Conservation (phyloP, 176 grass and related monocot species). For the Oryza officinalis region DNA sequence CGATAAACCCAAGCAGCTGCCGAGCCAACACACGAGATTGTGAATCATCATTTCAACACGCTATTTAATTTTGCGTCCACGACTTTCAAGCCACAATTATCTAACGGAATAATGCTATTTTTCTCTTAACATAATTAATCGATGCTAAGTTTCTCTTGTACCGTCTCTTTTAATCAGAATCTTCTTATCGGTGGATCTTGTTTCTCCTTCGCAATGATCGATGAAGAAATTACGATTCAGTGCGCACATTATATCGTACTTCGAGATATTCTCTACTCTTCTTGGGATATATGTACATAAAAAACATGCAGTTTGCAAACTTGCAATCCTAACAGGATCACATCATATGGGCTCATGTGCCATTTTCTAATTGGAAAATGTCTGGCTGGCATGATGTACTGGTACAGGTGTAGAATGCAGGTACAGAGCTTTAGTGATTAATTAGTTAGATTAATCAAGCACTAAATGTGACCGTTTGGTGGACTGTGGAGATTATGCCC, state of each 20-base stretch:
- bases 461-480: not conserved
- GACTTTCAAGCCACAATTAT: no score
- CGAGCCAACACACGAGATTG: no score
- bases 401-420: conserved; percentile 9
- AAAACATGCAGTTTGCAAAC: not conserved
- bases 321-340: conserved; percentile 13
- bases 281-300: not conserved
- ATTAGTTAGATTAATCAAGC: conserved; percentile 1
- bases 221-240: no score
- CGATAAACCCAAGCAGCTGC: no score
- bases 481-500: not conserved
- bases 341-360: not conserved
- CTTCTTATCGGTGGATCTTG: no score
- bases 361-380: conserved; percentile 17
- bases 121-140: no score
- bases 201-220: no score
- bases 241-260: not conserved
- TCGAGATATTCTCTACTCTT: not conserved
- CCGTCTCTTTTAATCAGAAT: no score
- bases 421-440: not conserved
- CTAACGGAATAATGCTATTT: no score
- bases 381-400: conserved; percentile 11
- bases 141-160: no score
- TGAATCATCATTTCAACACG: no score
- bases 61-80: no score